Evolutionary conservation across 78 protist genomes (phyloP).

Genomic region (Dictyostelium capitatum): DNA sequence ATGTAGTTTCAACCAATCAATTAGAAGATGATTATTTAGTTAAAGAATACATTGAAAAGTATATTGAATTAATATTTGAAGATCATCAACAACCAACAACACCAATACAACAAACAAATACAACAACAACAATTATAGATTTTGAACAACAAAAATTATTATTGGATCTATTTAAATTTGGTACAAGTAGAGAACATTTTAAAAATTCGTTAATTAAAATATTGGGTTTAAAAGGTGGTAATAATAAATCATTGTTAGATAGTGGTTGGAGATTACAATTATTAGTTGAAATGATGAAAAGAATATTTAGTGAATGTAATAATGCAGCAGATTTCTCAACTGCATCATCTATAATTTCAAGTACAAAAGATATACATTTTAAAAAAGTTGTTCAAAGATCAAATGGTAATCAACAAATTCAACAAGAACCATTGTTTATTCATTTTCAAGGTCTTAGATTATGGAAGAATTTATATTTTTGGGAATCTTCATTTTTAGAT

Average conservation of each 20-base stretch:
- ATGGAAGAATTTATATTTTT: conserved; percentile 75
- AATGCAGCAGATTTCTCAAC: conserved; percentile 62
- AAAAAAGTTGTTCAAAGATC: background rate
- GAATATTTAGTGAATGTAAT: conserved; percentile 55
- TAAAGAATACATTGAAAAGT: conserved; percentile 54
- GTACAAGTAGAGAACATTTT: conserved; percentile 38
- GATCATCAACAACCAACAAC: conserved; percentile 1
- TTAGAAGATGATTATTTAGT: conserved; percentile 33
- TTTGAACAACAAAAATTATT: conserved; percentile 59
- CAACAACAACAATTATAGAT: background rate
- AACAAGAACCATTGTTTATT: conserved; percentile 29
- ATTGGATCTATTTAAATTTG: conserved; percentile 30
- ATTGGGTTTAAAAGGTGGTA: background rate
- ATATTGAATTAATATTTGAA: conserved; percentile 41
- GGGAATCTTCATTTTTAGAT: conserved; percentile 78
- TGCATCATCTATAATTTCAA: conserved; percentile 9
- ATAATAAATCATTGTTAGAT: background rate
- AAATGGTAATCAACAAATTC: conserved; percentile 29
- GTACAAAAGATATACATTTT: conserved; percentile 38
- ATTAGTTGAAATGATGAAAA: conserved; percentile 38
- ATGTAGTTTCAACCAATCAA: background rate
- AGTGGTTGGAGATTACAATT: conserved; percentile 41
- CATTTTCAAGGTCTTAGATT: conserved; percentile 17
- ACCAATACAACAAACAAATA: background rate
- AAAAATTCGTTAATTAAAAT: background rate